phyloP scores from a whole-genome alignment of 768 basidiomycete species.

The Pilatotrama ljubarskyi region DNA sequence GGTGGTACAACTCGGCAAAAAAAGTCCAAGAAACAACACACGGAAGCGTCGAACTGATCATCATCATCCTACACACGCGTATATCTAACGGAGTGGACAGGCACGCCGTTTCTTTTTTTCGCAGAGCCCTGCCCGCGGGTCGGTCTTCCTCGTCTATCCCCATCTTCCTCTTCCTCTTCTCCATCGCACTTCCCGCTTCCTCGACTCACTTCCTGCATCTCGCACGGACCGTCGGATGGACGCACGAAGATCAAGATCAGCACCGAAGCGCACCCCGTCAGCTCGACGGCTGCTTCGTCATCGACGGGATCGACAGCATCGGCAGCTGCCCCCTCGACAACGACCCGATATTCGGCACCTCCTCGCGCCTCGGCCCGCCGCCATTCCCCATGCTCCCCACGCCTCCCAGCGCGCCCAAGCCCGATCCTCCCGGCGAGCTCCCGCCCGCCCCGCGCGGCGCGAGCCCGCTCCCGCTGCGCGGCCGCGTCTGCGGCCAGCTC shows the following conservation, averaged over 20 bases:
- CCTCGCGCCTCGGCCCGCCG: conserved; percentile 21
- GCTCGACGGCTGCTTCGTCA: conserved; percentile 24
- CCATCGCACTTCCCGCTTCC: no score
- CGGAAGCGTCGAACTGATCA: not conserved
- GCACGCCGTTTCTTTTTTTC: conserved; percentile 5
- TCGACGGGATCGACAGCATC: conserved; percentile 30
- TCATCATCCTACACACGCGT: conserved; percentile 3
- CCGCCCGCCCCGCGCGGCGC: conserved; percentile 20
- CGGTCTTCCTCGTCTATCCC: not conserved
- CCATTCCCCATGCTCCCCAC: not conserved
- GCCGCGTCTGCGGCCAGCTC: conserved; percentile 37
- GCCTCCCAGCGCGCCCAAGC: no score
- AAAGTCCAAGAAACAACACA: conserved; percentile 12
- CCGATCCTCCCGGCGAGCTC: conserved; percentile 5
- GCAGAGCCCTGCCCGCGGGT: not conserved
- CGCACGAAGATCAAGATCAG: not conserved
- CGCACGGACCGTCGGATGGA: no score
- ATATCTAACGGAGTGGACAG: not conserved
- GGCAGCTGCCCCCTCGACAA: conserved; percentile 24
- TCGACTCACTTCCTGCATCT: no score
- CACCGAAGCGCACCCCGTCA: conserved; percentile 1
- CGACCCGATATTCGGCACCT: conserved; percentile 29
- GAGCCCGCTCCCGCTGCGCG: conserved; percentile 40
- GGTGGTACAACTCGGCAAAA: conserved; percentile 6
- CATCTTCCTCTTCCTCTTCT: no score